Evolutionary conservation across 257 asterid species (phyloP), one percentile per base, ranked within the genome.

Genomic region (Datura wrightii): DNA sequence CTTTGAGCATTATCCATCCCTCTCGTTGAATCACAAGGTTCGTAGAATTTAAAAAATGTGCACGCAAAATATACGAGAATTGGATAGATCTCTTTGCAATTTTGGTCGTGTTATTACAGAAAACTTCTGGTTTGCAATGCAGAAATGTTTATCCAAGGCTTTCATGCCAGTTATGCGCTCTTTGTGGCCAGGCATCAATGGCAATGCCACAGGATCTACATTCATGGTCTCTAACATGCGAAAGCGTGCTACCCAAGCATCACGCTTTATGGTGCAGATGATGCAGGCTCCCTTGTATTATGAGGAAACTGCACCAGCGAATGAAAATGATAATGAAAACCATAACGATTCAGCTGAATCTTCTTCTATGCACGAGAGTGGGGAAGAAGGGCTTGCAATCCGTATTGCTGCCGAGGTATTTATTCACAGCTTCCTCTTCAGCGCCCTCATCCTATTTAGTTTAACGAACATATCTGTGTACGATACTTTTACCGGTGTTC

Each of bases 211-310:
- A 48, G 95, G 97, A 74, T 93, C 98, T 85, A 62, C 83, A 37
- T 15, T 86, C 67, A 85, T 89, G 91, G 91, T 94, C 83, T 94
- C 99, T 82, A 91, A 88, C 86, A 89, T 93, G 97, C 96, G 98
- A 71, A 96, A 91, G 87, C 98, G 91, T 83, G 97, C 98, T 82
- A 92, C 89, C 83, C 98, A 93, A 90, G 99, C 98, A 81, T 94
- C 99, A 65, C 97, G 90, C 6, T 96, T 93, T 87, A 92, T 96
- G 98, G 85, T 96, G 92, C 98, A 96, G 92, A 94, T 96, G 98
- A 92, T 96, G 94, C 95, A 93, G 90, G 91, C 87, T 90, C 97
- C 98, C 7, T 62, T 94, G 31, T 88, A 92, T 76, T 85, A 81
- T 39, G 91, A 92, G 66, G 96, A 88, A 50, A 82, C 88, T 62